Conservation (phyloP, 176 grass and related monocot species). For the Zea mays region Zm-B73-REFERENCE-NAM-5.0 NC_050098.1:118677001-118677500, state of each 20-base stretch:
- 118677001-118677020: too few relatives aligned
- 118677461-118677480: constrained; percentile 1
- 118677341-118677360: constrained; percentile 53
- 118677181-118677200: constrained; percentile 29
- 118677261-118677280: not conserved
- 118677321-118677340: constrained; percentile 4
- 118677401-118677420: constrained; percentile 14
- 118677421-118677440: constrained; percentile 10
- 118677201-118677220: not conserved
- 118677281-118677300: constrained; percentile 36
- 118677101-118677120: constrained; percentile 35
- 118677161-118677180: not conserved
- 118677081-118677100: not conserved
- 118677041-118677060: too few relatives aligned
- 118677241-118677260: not conserved
- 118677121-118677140: constrained; percentile 33
- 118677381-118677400: constrained; percentile 24
- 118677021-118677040: too few relatives aligned
- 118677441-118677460: not conserved
- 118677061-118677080: too few relatives aligned
- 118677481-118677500: constrained; percentile 52
- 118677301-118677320: not conserved
- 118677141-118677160: constrained; percentile 55
- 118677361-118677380: not conserved
- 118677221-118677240: not conserved